Evolutionary conservation across 2,329 filamentous ascomycete genomes (phyloP).

Genomic region (Xylariales sp.): DNA sequence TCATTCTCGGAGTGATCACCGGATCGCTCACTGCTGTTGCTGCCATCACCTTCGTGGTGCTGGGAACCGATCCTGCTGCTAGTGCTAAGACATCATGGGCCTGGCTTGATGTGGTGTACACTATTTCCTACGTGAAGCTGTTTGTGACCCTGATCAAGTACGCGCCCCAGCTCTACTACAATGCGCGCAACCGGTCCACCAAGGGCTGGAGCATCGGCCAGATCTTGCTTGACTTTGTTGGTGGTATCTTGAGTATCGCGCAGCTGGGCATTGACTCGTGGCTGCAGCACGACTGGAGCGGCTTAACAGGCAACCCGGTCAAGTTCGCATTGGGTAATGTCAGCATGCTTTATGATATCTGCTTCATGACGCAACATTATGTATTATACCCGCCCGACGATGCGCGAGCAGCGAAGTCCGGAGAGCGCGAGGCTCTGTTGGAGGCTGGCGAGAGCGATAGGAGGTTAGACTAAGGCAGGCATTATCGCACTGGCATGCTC

Average conservation of each 20-base stretch:
- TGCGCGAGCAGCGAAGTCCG: slow-evolving; percentile 16
- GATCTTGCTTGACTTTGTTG: slow-evolving; percentile 78
- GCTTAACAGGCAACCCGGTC: slow-evolving; percentile 84
- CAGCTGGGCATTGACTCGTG: slow-evolving; percentile 85
- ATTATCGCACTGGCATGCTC: too few relatives aligned
- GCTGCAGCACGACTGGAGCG: slow-evolving; percentile 81
- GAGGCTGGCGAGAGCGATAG: slow-evolving; percentile 21
- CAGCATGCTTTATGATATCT: slow-evolving; percentile 76
- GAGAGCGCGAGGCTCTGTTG: slow-evolving; percentile 32
- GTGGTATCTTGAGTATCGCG: slow-evolving; percentile 74
- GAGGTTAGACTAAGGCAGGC: slow-evolving; percentile 28
- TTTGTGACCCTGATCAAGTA: slow-evolving; percentile 89
- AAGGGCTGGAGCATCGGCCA: slow-evolving; percentile 81
- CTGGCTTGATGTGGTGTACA: slow-evolving; percentile 60
- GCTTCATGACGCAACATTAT: slow-evolving; percentile 90
- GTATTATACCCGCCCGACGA: slow-evolving; percentile 57
- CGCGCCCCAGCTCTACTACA: slow-evolving; percentile 77
- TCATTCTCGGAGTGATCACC: slow-evolving; percentile 65
- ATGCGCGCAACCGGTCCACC: slow-evolving; percentile 82
- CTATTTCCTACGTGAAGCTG: slow-evolving; percentile 84
- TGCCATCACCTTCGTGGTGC: slow-evolving; percentile 42
- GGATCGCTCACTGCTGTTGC: slow-evolving; percentile 58
- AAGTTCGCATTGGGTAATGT: slow-evolving; percentile 86
- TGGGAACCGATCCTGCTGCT: slow-evolving; percentile 26
- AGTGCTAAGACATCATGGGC: slow-evolving; percentile 48